Conservation (phyloP, 1,284 basidiomycete genomes). For the Ustilago sp. region DNA sequence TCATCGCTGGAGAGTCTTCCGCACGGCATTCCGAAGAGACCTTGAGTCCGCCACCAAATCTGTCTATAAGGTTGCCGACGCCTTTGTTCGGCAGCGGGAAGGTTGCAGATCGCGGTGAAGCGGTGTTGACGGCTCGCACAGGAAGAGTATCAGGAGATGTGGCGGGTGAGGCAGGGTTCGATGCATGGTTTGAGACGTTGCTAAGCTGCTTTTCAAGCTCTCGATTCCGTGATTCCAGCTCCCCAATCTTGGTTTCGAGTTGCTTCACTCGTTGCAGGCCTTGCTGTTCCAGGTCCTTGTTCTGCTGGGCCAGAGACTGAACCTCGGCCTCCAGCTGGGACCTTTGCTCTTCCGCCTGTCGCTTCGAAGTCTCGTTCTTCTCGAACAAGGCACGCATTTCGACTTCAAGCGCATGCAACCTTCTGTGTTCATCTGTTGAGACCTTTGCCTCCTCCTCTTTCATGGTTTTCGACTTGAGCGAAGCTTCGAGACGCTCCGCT, state of each 20-base stretch:
- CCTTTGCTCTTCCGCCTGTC: conserved; percentile 4
- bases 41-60: conserved; percentile 42
- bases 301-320: conserved; percentile 12
- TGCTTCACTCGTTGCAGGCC: conserved; percentile 14
- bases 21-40: conserved; percentile 21
- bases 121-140: conserved; percentile 13
- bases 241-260: conserved; percentile 25
- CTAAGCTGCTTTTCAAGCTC: conserved; percentile 35
- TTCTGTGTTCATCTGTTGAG: conserved; percentile 8
- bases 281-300: conserved; percentile 18
- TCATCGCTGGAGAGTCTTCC: conserved; percentile 24
- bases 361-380: conserved; percentile 10
- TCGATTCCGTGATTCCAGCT: conserved; percentile 17
- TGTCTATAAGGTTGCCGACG: conserved; percentile 41
- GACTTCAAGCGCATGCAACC: conserved; percentile 20
- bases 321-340: conserved; percentile 22
- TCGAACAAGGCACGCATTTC: conserved; percentile 18
- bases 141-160: conserved; percentile 18
- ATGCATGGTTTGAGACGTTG: conserved; percentile 9
- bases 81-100: conserved; percentile 34
- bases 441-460: conserved; percentile 4
- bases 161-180: conserved; percentile 22
- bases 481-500: conserved; percentile 20
- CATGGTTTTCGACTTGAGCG: conserved; percentile 9
- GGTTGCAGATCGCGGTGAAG: conserved; percentile 14